Base-by-base conservation (phyloP, 2,329 filamentous ascomycete species). In the Paraphaeosphaeria minitans region DNA sequence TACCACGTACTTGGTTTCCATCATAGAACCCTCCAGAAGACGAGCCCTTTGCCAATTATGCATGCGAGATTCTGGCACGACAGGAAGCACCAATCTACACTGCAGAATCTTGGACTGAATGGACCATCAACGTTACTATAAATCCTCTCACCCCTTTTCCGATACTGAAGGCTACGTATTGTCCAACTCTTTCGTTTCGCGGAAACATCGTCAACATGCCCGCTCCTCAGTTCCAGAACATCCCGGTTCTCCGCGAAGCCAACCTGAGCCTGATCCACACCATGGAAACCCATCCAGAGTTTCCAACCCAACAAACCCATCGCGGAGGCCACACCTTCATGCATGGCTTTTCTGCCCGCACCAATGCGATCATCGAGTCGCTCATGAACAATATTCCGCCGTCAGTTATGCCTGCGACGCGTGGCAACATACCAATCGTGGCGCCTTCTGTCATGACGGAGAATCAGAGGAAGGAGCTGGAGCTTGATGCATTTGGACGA, bases 271-370 rank as follows among this genome's bases (percentile, higher is more conserved):
- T 66, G 22, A 55, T 66, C 22, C 22, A n/a, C 5, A 60, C 64
- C 7, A 53, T 66, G 42, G 57, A 61, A 55, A 29, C 62, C 1
- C 64, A 66, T 35, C 50, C 62, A 27, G 24, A 48, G 19, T 66
- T 61, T 51, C 31, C 8, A 22, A n/a, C 48, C 24, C 63, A 65
- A 50, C 33, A 47, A 24, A 16, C 48, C 12, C 24, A 55, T 10
- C 55, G 60, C 51, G 35, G 39, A 5, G 62, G 66, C 10, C 64
- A 65, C 41, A 49, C 64, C 22, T 65, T 62, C 56, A 58, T 65
- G 58, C 61, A 57, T 45, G 59, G 65, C 56, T 66, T 63, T 48
- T 57, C 64, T 10, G 24, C 24, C 10, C 56, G 58, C 42, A 65
- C 64, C 4, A 52, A 62, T 16, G 60, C 60, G n/a, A 64, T 64